Percentiles rank a stretch among this genome's conserved stretches.
Evolutionary conservation across 2,329 filamentous ascomycete genomes (phyloP).

Genomic region (Fusarium sp.): DNA sequence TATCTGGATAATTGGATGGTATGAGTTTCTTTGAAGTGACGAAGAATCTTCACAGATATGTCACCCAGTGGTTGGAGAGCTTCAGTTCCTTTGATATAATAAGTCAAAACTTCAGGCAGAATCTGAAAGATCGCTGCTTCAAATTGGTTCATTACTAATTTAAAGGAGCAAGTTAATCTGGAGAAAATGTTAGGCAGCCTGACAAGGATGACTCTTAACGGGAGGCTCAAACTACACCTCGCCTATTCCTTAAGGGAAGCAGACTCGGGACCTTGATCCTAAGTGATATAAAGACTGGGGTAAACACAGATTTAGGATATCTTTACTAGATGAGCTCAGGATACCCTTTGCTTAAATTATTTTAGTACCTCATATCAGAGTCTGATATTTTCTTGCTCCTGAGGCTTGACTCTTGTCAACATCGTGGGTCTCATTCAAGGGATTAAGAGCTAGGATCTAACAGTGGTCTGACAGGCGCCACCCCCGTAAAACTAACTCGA

Average conservation of each 20-base stretch:
- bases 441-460: constrained; percentile 1
- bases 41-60: neutral
- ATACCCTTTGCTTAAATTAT: too few relatives aligned
- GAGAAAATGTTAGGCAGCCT: neutral
- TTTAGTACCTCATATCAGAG: too few relatives aligned
- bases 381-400: neutral
- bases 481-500: constrained; percentile 1
- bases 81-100: neutral
- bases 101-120: neutral
- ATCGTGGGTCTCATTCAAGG: neutral
- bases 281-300: neutral
- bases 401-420: neutral
- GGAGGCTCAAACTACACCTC: neutral
- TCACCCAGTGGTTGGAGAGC: neutral
- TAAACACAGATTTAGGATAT: too few relatives aligned
- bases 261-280: neutral
- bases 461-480: neutral
- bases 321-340: too few relatives aligned
- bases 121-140: neutral
- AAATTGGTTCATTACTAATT: neutral
- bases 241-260: neutral
- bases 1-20: neutral
- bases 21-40: neutral
- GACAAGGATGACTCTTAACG: neutral
- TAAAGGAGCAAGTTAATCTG: neutral